Evolutionary conservation across 345 rosid genomes (phyloP), one percentile per base, ranked within the genome.

Genomic region (Rhizophora mangle): DNA sequence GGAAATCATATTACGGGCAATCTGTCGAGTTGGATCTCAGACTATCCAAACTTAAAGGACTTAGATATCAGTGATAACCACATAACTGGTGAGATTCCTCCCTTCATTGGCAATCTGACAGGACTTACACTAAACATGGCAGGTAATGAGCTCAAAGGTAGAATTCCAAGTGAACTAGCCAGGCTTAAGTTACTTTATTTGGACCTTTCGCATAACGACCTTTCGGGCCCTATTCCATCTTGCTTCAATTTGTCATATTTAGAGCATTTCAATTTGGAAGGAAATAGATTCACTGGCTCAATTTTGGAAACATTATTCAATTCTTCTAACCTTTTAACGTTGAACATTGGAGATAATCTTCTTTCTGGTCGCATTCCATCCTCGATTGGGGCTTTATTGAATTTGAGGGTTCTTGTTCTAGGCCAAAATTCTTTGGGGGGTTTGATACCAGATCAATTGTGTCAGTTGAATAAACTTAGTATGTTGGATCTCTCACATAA

Each of bases 31-130:
- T 39, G 46, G 46, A 39, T 39, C 46, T 39, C 15, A 39, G 15
- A 39, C 15, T 8, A 39, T 9, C 46, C 15, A 1, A 1, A 0
- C 0, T 39, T 39, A 39, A 0, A 0, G 2, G 0, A 0, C 47
- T 2, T 54, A 4, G 13, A 54, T 21, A 21, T 54, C 11, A 54
- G 58, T 8, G 26, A 54, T 15, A 54, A 54, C 13, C 5, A 21
- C 8, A 21, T 54, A 24, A 20, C 58, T 7, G 11, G 58, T 20
- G 26, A 54, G n/a, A n/a, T 21, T 54, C 58, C 58, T 10, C 8
- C 9, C 27, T 54, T 4, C 4, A n/a, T 54, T 21, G 58, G 58
- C 13, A 54, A 21, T 24, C 9, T 3, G 13, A 7, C 11, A 6
- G n/a, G 0, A 19, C 0, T 1, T 1, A 16, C 0, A 18, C 24